Evolutionary conservation across 2,329 filamentous ascomycete species (phyloP).

Genomic region (Fusarium staphyleae): DNA sequence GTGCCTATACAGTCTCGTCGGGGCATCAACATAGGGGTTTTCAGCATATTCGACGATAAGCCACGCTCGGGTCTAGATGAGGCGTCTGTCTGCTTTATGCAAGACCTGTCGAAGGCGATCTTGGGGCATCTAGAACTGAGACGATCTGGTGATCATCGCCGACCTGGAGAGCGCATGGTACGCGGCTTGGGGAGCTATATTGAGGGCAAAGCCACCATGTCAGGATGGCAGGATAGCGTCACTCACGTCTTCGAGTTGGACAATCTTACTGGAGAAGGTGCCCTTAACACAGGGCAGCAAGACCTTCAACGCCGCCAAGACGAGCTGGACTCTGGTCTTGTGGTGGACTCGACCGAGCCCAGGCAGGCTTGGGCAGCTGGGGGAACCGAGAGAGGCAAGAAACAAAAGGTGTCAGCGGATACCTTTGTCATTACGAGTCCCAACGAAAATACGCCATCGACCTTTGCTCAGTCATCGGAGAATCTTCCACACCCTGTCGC

Average conservation of each 20-base stretch:
- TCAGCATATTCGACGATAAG: slow-evolving; percentile 42
- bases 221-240: slow-evolving; percentile 25
- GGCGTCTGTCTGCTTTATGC: slow-evolving; percentile 39
- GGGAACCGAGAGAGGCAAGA: background rate
- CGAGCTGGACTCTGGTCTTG: background rate
- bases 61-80: slow-evolving; percentile 36
- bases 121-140: slow-evolving; percentile 48
- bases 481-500: no score
- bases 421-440: slow-evolving; percentile 1
- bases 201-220: slow-evolving; percentile 45
- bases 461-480: no score
- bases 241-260: slow-evolving; percentile 11
- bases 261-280: slow-evolving; percentile 12
- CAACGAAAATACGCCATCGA: no score
- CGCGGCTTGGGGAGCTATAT: slow-evolving; percentile 49
- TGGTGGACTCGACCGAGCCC: background rate
- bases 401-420: background rate
- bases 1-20: slow-evolving; percentile 49
- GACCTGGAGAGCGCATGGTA: slow-evolving; percentile 49
- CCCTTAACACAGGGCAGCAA: slow-evolving; percentile 18
- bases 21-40: slow-evolving; percentile 53
- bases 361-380: background rate
- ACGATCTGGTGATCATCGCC: slow-evolving; percentile 37
- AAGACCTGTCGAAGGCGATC: slow-evolving; percentile 43
- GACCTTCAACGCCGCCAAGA: slow-evolving; percentile 12